phyloP scores from a whole-genome alignment of 805 yeast genomes.

The Wickerhamomyces silvicola region DNA sequence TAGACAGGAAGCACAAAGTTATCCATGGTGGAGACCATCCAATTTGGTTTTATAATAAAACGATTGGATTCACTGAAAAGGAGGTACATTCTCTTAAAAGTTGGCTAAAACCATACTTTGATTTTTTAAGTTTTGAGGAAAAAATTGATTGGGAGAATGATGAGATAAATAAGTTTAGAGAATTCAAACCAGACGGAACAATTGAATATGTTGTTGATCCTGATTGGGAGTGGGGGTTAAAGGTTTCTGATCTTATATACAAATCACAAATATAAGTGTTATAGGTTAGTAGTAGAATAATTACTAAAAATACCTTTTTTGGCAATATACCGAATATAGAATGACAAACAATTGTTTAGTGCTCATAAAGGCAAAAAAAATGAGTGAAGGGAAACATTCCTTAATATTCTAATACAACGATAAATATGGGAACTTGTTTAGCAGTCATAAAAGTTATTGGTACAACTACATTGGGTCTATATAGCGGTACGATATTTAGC shows the following conservation, averaged over 20 bases:
- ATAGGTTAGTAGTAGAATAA: neutral
- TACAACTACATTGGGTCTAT: slow-evolving; percentile 60
- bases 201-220: slow-evolving; percentile 23
- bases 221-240: slow-evolving; percentile 30
- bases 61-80: slow-evolving; percentile 15
- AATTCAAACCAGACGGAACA: slow-evolving; percentile 24
- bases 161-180: slow-evolving; percentile 19
- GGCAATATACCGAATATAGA: neutral
- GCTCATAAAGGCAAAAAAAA: neutral
- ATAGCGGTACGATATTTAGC: slow-evolving; percentile 45
- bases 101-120: slow-evolving; percentile 25
- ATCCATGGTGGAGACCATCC: slow-evolving; percentile 29
- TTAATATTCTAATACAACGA: too few relatives aligned
- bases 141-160: slow-evolving; percentile 22
- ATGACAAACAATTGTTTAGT: neutral
- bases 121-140: slow-evolving; percentile 21
- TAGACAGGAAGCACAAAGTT: slow-evolving; percentile 19
- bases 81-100: slow-evolving; percentile 17
- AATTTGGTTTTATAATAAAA: slow-evolving; percentile 27
- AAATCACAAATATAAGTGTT: slow-evolving; percentile 9
- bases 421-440: slow-evolving; percentile 45
- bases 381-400: neutral
- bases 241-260: slow-evolving; percentile 23
- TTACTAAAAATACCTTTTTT: neutral
- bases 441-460: slow-evolving; percentile 58